These are phyloP conservation scores for Linaria vulgaris DNA, from an alignment of 257 asterid genomes.

Conservation along the genomic window DNA sequence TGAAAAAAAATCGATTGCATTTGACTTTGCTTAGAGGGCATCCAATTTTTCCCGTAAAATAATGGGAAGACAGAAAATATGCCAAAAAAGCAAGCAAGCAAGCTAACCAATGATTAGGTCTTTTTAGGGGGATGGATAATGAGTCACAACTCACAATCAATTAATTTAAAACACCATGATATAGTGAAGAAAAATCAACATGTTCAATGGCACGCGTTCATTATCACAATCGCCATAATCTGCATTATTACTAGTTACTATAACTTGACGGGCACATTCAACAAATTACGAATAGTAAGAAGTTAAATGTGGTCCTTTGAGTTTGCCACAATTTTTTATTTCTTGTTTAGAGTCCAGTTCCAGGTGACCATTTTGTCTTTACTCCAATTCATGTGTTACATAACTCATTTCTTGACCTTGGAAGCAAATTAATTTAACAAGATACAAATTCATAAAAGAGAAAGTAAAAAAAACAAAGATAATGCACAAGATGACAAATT, in stretches of 20 bases:
- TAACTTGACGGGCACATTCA: background rate
- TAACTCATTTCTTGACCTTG: constrained; percentile 20
- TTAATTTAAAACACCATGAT: constrained; percentile 26
- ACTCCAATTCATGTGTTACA: constrained; percentile 29
- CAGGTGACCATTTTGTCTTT: constrained; percentile 22
- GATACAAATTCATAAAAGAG: no score
- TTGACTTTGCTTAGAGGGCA: constrained; percentile 33
- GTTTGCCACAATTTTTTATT: background rate
- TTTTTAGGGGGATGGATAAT: constrained; percentile 30
- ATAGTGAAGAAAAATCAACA: background rate
- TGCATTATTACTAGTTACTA: constrained; percentile 12
- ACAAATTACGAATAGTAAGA: background rate
- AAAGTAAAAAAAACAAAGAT: no score
- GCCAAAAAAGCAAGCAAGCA: constrained; percentile 8
- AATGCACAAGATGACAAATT: constrained; percentile 45
- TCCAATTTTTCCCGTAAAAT: constrained; percentile 25
- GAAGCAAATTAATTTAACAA: constrained; percentile 8
- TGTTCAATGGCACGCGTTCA: constrained; percentile 28
- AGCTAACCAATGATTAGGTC: constrained; percentile 16
- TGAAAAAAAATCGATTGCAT: constrained; percentile 8
- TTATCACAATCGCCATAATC: constrained; percentile 6
- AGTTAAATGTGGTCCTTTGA: background rate
- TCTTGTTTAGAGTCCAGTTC: constrained; percentile 22
- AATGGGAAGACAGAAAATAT: constrained; percentile 1
- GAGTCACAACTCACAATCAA: constrained; percentile 36